phyloP scores from a whole-genome alignment of 2,329 filamentous ascomycete species.

The Penicillium polonicum region DNA sequence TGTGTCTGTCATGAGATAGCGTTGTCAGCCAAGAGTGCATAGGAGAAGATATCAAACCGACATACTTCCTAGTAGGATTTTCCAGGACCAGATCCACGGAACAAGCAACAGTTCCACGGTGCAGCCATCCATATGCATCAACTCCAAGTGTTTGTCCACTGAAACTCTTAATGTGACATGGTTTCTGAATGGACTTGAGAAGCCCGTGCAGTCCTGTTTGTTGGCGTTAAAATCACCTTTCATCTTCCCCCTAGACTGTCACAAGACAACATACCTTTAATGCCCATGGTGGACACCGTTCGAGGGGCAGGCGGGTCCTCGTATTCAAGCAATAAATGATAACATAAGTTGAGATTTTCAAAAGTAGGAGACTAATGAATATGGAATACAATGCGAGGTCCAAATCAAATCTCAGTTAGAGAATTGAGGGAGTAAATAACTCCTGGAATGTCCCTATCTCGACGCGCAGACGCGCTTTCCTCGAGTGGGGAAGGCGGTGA shows the following conservation, averaged over 20 bases:
- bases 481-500: slow-evolving; percentile 23
- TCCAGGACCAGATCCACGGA: slow-evolving; percentile 85
- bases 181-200: slow-evolving; percentile 93
- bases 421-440: slow-evolving; percentile 18
- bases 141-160: slow-evolving; percentile 86
- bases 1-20: slow-evolving; percentile 60
- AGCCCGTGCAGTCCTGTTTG: slow-evolving; percentile 75
- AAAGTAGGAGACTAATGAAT: slow-evolving; percentile 8
- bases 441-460: slow-evolving; percentile 35
- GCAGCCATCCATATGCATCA: slow-evolving; percentile 97
- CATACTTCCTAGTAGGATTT: slow-evolving; percentile 82
- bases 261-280: slow-evolving; percentile 40
- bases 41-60: not conserved
- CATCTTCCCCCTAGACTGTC: slow-evolving; percentile 1
- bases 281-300: slow-evolving; percentile 43
- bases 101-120: slow-evolving; percentile 86
- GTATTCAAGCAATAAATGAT: slow-evolving; percentile 27
- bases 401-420: slow-evolving; percentile 10
- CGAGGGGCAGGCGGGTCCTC: slow-evolving; percentile 30
- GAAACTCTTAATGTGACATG: slow-evolving; percentile 82
- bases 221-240: slow-evolving; percentile 5
- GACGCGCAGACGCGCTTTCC: slow-evolving; percentile 37
- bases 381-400: slow-evolving; percentile 6
- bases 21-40: not conserved
- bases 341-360: slow-evolving; percentile 17